Evolutionary conservation across 1,139 yeast species (phyloP), one percentile per base, ranked within the genome.

Genomic region (Yamadazyma taylorii): DNA sequence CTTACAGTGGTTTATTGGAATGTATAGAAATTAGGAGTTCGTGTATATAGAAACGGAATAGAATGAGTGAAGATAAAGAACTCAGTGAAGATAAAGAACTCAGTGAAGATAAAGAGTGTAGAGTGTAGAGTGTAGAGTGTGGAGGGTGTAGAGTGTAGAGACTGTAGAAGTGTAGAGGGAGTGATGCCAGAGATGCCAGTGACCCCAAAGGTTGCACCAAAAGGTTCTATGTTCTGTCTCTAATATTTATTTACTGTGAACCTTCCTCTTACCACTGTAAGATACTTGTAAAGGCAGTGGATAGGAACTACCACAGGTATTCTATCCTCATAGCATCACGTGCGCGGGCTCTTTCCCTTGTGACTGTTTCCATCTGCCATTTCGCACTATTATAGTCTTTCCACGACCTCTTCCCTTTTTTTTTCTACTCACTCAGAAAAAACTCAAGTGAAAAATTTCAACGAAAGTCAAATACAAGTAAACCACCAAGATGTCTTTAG

Each of bases 401-500:
- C 5, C 30, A 27, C 30, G 30, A 27, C 30, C 21, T 27, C 16
- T 27, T 27, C 30, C 12, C 17, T 25, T 25, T 27, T 27, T 27
- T 27, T 27, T 27, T 27, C 21, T 16, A 3, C 15, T 15, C 12
- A 27, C 12, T 6, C 7, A 27, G 10, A 27, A 25, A 38, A 37
- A 37, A 24, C 30, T n/a, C 28, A 24, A 29, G 36, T 38, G 41
- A 38, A 38, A 38, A 38, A 35, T 38, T 35, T 36, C 30, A 21
- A 17, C 39, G n/a, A 38, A 36, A 39, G 24, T 28, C 23, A 40
- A 39, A 36, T 17, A 8, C 21, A 19, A 15, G 12, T 52, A 28
- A 22, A 33, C 32, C 19, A 55, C 64, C 76, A 80, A 75, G 66
- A 85, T 85, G 95, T 84, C 95, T 74, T 85, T 90, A 85, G 96